Evolutionary conservation across 140 eudicot species (phyloP), one percentile per base, ranked within the genome.

Genomic region (Stevia rebaudiana): DNA sequence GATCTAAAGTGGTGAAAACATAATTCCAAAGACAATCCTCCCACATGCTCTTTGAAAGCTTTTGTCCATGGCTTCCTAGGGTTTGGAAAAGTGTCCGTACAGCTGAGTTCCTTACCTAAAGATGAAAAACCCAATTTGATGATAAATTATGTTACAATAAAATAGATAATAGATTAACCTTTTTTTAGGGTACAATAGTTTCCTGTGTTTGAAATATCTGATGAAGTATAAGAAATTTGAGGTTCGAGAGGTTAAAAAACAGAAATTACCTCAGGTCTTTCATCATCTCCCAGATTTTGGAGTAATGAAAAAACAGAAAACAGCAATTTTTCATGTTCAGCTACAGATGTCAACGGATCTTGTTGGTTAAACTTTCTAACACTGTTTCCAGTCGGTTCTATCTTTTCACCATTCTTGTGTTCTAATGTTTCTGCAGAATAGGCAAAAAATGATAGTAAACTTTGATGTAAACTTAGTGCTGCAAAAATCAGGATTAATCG

Each of bases 51-150:
- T 78, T 79, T 31, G 99, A 85, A 64, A 92, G 97, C 84, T 88
- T 88, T 60, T 92, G 99, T 46, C 99, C 99, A 71, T 88, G 99
- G 81, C 95, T 92, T 75, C 97, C 99, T 65, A 92, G 99, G 55
- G 85, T 88, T 84, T 92, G 99, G 67, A 92, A 92, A 62, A 92
- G 94, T 49, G 95, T 92, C 62, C 95, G 82, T 11, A 92, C 88
- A 12, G 97, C 96, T 25, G 99, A 88, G 78, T 92, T 92, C 76
- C 99, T 83, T 58, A 92, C 97, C 99, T 92, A 73, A 69, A 76
- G 17, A 68, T 62, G 35, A 18, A 77, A 24, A 51, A 33, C 15
- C 6, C 22, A 61, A 72, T 56, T 15, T 56, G n/a, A 31, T 33
- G n/a, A 56, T 3, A 16, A 54, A 15, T 16, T 33, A 56, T 56